These are phyloP conservation scores for Acacia crassicarpa DNA, from an alignment of 306 rosid genomes.

Conservation along the genomic window DNA sequence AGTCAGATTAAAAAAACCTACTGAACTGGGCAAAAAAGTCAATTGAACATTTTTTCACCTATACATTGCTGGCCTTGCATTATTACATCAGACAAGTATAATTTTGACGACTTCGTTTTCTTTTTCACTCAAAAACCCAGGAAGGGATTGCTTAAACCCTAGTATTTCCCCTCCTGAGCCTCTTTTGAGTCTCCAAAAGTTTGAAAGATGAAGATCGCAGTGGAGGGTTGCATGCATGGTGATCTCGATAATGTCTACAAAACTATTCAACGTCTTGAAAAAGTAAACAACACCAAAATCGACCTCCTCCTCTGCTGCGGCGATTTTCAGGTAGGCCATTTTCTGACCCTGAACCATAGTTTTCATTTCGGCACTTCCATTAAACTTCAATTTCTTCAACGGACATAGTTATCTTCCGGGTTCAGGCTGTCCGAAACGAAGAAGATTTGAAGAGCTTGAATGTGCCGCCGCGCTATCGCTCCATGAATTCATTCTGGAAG, in stretches of 20 bases:
- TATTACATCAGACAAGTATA: too few relatives aligned
- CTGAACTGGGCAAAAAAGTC: too few relatives aligned
- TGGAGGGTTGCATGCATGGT: slow-evolving; percentile 96
- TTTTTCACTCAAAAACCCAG: too few relatives aligned
- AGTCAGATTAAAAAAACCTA: too few relatives aligned
- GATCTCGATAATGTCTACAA: slow-evolving; percentile 85
- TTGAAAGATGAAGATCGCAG: slow-evolving; percentile 71
- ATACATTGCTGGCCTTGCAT: too few relatives aligned
- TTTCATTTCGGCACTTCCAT: not conserved
- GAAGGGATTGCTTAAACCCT: not conserved
- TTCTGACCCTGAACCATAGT: too few relatives aligned
- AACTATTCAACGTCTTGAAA: slow-evolving; percentile 67
- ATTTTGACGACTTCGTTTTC: too few relatives aligned
- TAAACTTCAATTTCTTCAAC: not conserved
- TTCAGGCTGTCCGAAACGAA: slow-evolving; percentile 81
- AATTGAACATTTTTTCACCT: too few relatives aligned
- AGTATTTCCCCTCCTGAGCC: not conserved
- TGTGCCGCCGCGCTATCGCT: slow-evolving; percentile 60
- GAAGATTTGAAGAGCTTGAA: slow-evolving; percentile 72
- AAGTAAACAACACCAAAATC: slow-evolving; percentile 58
- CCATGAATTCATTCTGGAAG: slow-evolving; percentile 94
- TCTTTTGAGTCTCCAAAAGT: not conserved
- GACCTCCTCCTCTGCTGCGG: slow-evolving; percentile 98
- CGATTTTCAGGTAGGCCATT: slow-evolving; percentile 78
- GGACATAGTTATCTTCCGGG: not conserved